Evolutionary conservation across 441 rosid species (phyloP), one percentile per base, ranked within the genome.

Genomic region (Corymbia citriodora): DNA sequence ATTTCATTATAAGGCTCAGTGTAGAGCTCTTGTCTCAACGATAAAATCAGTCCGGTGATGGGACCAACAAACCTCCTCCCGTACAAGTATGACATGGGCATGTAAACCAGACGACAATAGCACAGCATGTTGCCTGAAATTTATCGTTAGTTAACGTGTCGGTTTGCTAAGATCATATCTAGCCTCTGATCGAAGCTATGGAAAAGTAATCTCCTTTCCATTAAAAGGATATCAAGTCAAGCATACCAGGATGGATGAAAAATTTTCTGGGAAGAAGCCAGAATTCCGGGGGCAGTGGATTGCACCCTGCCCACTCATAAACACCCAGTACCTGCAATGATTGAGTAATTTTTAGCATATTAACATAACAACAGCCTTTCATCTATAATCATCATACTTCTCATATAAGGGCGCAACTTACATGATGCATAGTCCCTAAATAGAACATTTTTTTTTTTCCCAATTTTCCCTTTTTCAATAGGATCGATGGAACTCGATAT

Each of bases 301-400:
- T 96, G 89, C 95, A 93, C 36, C 98, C 99, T 27, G 94, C 91
- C 99, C 99, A 96, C 49, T 97, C 97, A 90, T 95, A 97, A 83
- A 95, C 36, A 91, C 98, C 99, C 15, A 96, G 94, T 33, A 95
- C 93, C 98, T 96, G 89, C 45, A 55, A 85, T 17, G 12, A 18
- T 12, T 52, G 25, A 23, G 86, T 25, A 48, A 48, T 9, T 25
- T 81, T 45, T 45, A 81, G 53, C 86, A 48, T 81, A 53, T 48
- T 25, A 48, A 45, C 86, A 48, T 25, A 45, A 81, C 45, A 40
- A 40, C 45, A 40, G 45, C 45, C 45, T 40, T 4, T 40, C 45
- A 40, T 40, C 45, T 40, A 40, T 40, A 40, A 40, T 40, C 45
- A 40, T 40, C 45, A 40, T 40, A 40, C 45, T 45, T 81, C 53